Conservation (phyloP, 495 filamentous ascomycete genomes). For the Chaetomium fimeti region DNA sequence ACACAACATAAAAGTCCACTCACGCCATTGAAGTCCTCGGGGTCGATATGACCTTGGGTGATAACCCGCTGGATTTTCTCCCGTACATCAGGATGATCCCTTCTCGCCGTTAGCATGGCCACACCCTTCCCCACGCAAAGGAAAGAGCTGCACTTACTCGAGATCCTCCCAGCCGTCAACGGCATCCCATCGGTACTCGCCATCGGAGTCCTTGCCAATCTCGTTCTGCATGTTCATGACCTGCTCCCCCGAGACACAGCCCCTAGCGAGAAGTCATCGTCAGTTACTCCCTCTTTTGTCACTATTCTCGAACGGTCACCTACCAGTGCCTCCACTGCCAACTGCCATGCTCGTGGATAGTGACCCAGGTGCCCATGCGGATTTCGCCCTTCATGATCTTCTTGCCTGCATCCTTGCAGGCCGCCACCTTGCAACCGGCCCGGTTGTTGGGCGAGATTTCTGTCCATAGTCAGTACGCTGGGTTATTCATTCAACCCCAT, state of each 20-base stretch:
- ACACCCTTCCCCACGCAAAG: background rate
- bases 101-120: slow-evolving; percentile 18
- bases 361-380: slow-evolving; percentile 67
- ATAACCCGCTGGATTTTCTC: slow-evolving; percentile 63
- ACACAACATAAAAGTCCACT: slow-evolving; percentile 29
- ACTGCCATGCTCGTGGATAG: slow-evolving; percentile 44
- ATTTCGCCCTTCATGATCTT: slow-evolving; percentile 79
- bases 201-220: slow-evolving; percentile 36
- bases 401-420: slow-evolving; percentile 59
- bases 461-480: slow-evolving; percentile 33
- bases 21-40: slow-evolving; percentile 78
- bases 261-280: slow-evolving; percentile 51
- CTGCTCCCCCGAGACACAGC: slow-evolving; percentile 69
- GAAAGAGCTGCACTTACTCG: slow-evolving; percentile 33
- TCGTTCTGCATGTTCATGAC: slow-evolving; percentile 55
- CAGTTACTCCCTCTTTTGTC: slow-evolving; percentile 1
- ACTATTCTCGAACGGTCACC: slow-evolving; percentile 18
- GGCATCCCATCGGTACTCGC: slow-evolving; percentile 43
- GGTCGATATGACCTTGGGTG: slow-evolving; percentile 67
- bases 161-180: slow-evolving; percentile 76
- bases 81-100: slow-evolving; percentile 50
- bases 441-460: slow-evolving; percentile 61
- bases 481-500: background rate
- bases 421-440: slow-evolving; percentile 64
- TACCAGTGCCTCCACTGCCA: slow-evolving; percentile 81